These are phyloP conservation scores for Globisporangium lucens DNA, from an alignment of 352 stramenopile genomes.

Conservation along the genomic window DNA sequence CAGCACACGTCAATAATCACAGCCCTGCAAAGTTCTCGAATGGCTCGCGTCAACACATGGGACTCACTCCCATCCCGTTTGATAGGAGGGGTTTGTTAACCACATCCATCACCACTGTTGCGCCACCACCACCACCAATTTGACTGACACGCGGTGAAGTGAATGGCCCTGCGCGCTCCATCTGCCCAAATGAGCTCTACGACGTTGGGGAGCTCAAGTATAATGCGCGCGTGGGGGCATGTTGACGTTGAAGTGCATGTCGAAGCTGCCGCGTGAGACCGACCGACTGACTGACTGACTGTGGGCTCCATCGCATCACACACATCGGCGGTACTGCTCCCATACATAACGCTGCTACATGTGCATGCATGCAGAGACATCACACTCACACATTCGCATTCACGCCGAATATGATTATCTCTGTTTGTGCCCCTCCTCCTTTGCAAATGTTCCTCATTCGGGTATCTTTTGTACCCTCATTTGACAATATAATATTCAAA, in stretches of 20 bases:
- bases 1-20: background rate
- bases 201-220: background rate
- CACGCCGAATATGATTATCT: background rate
- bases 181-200: background rate
- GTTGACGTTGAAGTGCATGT: background rate
- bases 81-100: background rate
- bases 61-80: background rate
- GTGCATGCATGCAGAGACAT: background rate
- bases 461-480: background rate
- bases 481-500: background rate
- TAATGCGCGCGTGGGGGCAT: background rate
- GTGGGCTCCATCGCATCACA: background rate
- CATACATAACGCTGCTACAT: background rate
- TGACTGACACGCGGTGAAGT: background rate
- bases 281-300: background rate
- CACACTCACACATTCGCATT: background rate
- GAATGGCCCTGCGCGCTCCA: background rate
- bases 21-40: background rate
- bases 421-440: background rate
- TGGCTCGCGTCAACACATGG: background rate
- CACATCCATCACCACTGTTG: background rate
- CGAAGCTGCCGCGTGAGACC: background rate
- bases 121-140: background rate
- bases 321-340: background rate
- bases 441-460: background rate